Evolutionary conservation across 2,329 filamentous ascomycete species (phyloP), one percentile per base, ranked within the genome.

Genomic region (Colletotrichum chlorophyti): DNA sequence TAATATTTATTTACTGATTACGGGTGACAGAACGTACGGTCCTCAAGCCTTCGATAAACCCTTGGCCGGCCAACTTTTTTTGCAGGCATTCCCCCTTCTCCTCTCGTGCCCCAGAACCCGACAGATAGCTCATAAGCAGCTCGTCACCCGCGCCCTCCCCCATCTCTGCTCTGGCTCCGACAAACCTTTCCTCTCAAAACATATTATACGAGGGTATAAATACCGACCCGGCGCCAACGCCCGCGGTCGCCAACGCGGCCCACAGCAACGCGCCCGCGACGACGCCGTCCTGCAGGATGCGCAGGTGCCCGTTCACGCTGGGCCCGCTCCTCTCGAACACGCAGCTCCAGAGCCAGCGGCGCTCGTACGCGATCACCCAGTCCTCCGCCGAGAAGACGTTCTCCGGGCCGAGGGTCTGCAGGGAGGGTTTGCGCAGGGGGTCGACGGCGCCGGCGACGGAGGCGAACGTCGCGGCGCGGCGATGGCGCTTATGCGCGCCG

Each of bases 241-340:
- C 60, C 8, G 59, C 52, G 5, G 66, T 68, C 2, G 67, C 53
- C 24, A 70, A 29, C n/a, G 65, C 34, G 26, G 65, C 67, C 63
- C 68, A 72, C 9, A 69, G 34, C 31, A 65, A 55, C 9, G 66
- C 65, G 14, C 68, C 64, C 26, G 63, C 42, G 1, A 71, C 65
- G n/a, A 72, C 68, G 10, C 61, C 64, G 46, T 69, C 63, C 49
- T 72, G 70, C 24, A 72, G 45, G n/a, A 65, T 45, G 19, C 64
- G 53, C 21, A 72, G 49, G 9, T 63, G 48, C 24, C 63, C 43
- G 41, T 71, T 66, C 55, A 65, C 63, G 53, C 65, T 62, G n/a
- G 58, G 50, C 17, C 47, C 61, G 31, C 62, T 65, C 12, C 61
- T 54, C 12, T 64, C 62, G 14, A 69, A 67, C 12, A 69, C 51